Evolutionary conservation across 176 grass and related monocot species (phyloP), one percentile per base, ranked within the genome.

Genomic region (Avena eriantha): DNA sequence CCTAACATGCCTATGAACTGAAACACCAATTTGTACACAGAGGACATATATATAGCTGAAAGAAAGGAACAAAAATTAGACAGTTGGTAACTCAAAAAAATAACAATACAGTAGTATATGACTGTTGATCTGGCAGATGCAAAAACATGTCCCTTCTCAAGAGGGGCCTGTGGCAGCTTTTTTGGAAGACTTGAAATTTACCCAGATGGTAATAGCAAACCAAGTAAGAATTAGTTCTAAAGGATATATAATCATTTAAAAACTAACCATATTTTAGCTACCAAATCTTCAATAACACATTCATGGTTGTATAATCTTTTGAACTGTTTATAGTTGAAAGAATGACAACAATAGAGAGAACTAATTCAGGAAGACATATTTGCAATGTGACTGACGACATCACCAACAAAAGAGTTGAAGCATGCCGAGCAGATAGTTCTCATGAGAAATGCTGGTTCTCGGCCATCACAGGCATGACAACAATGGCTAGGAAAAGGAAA

Each of bases 401-500:
- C 80, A 55, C 85, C 83, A 59, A 90, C 88, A 75, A 93, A 93
- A 21, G 84, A 95, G 65, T 78, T 80, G 86, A 95, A 95, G 82
- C 93, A 95, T 56, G 75, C 76, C 56, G 83, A 95, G 83, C 93
- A 95, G 87, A 86, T 86, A 84, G 76, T 84, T 79, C 63, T 69
- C 84, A 87, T 61, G 82, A 90, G 79, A 90, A 79, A 89, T 47
- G 76, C 26, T 46, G 82, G 88, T 66, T 90, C 93, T 58, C n/a
- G 66, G 39, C 66, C 73, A 53, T 84, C 80, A 57, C 72, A 82
- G 35, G 75, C 83, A 85, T 93, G 91, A 47, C 41, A 78, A 75
- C 88, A 90, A 86, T 77, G 57, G 21, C 35, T 85, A 78, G 93
- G 91, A 70, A 82, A 70, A 72, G 71, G 85, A 34, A 82, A 60